These are phyloP conservation scores for Trichoderma lentiforme DNA, from an alignment of 2,329 filamentous ascomycete species.

Conservation along the genomic window DNA sequence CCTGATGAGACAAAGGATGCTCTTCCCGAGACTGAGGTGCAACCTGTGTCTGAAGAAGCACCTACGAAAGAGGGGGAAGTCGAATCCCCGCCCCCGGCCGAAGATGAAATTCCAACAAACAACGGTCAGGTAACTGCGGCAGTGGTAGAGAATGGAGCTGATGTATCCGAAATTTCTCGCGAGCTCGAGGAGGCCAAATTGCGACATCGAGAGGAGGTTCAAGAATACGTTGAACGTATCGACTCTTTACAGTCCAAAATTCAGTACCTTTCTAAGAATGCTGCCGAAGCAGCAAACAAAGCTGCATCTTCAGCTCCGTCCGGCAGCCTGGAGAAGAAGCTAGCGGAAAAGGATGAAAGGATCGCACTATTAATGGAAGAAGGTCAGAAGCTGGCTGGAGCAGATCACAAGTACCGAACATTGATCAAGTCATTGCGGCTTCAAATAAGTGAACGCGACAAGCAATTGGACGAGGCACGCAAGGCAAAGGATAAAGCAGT, in stretches of 20 bases:
- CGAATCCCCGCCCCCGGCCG: background rate
- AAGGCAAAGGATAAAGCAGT: slow-evolving; percentile 57
- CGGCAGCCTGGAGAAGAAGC: slow-evolving; percentile 69
- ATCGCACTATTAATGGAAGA: slow-evolving; percentile 90
- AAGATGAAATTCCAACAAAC: background rate
- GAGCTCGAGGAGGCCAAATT: slow-evolving; percentile 28
- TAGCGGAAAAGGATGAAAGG: slow-evolving; percentile 86
- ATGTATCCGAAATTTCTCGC: slow-evolving; percentile 15
- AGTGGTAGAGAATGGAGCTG: background rate
- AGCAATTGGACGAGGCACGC: slow-evolving; percentile 57
- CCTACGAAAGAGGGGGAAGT: background rate
- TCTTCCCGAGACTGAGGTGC: background rate
- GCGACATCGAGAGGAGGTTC: slow-evolving; percentile 72
- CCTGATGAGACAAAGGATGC: background rate
- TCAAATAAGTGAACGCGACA: slow-evolving; percentile 64
- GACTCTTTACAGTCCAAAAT: slow-evolving; percentile 90
- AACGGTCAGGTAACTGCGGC: background rate
- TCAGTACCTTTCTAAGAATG: slow-evolving; percentile 79
- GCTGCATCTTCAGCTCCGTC: slow-evolving; percentile 59
- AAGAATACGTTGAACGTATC: slow-evolving; percentile 81
- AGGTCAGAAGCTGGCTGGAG: slow-evolving; percentile 81
- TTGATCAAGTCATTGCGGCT: slow-evolving; percentile 77
- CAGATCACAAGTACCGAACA: slow-evolving; percentile 78
- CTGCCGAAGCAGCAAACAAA: slow-evolving; percentile 70
- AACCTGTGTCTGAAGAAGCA: background rate